Percentiles rank a stretch among this genome's conserved stretches.
Conservation (phyloP, 2,329 filamentous ascomycete species). For the Chalaropsis thielavioides region DNA sequence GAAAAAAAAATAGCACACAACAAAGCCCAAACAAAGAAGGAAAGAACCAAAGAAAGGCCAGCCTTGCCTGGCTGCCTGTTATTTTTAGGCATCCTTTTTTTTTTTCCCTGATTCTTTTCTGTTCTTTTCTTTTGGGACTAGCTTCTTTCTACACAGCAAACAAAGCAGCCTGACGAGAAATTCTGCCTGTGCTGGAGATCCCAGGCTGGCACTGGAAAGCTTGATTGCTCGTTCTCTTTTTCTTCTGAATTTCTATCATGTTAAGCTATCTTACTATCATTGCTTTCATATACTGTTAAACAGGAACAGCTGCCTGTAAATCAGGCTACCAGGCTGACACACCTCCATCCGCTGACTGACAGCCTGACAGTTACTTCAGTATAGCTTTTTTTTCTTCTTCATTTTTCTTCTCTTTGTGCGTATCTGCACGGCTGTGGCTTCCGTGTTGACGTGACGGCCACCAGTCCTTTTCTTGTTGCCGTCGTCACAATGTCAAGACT, state of each 20-base stretch:
- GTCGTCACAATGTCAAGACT: constrained; percentile 1
- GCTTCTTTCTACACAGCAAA: not conserved
- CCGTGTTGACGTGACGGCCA: not conserved
- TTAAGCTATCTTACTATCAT: not conserved
- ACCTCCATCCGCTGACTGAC: not conserved
- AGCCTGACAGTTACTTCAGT: not conserved
- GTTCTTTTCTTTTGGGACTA: not conserved
- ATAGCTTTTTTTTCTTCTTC: not conserved
- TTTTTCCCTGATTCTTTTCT: no score
- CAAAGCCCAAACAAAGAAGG: not conserved
- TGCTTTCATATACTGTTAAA: not conserved
- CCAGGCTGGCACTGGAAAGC: not conserved
- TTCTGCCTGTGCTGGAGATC: not conserved
- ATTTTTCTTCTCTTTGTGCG: not conserved
- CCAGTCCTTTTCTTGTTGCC: not conserved
- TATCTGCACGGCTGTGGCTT: no score
- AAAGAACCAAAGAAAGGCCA: not conserved
- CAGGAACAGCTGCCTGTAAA: not conserved
- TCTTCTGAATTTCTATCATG: constrained; percentile 3
- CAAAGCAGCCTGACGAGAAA: not conserved
- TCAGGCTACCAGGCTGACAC: not conserved
- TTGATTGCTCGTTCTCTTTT: not conserved
- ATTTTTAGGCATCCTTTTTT: not conserved
- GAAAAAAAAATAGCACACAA: not conserved
- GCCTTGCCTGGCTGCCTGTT: not conserved